Base-by-base conservation (phyloP, 148 eudicot genomes). In the Gaultheria prostrata region DNA sequence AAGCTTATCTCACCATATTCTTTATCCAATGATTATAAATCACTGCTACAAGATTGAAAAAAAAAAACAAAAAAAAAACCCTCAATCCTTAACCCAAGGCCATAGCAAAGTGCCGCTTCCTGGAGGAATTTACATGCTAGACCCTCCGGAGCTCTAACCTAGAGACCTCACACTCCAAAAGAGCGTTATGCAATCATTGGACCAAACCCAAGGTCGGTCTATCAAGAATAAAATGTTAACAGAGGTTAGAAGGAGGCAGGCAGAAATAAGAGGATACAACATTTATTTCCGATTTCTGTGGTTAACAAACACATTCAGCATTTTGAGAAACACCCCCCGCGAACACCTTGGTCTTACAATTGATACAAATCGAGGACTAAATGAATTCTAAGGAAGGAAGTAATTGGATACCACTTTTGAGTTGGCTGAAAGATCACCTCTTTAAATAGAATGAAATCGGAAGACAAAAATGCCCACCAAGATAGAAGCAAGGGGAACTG, bases 401-500 rank as follows among this genome's bases (percentile, higher is more conserved):
- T 39, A 6, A 39, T 39, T 39, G 43, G 43, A 46, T 76, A 63
- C 33, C 50, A 77, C 57, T 15, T 46, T 56, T 56, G 69, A 32
- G 81, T 56, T 53, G 48, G 81, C 24, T 5, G 17, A 54, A 56
- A 56, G 39, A 46, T 45, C 33, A 78, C n/a, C 46, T 20, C 3
- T 15, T 48, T 72, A 35, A 18, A 72, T 17, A 26, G 43, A 43
- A 6, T 50, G 43, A 76, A 45, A 71, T 89, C 85, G 94, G 81
- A 95, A 91, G 57, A 94, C 86, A 30, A 94, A 82, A 82, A 81
- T 86, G 67, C 98, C 97, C 56, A 92, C 89, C 87, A 94, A 79
- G 65, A 96, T 57, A 4, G 93, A 86, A 33, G 93, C 78, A 2
- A 96, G 85, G 46, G 98, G 95, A 49, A 96, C 97, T 3, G 94